phyloP scores from a whole-genome alignment of 2,329 filamentous ascomycete genomes.

The Helotiales sp. region DNA sequence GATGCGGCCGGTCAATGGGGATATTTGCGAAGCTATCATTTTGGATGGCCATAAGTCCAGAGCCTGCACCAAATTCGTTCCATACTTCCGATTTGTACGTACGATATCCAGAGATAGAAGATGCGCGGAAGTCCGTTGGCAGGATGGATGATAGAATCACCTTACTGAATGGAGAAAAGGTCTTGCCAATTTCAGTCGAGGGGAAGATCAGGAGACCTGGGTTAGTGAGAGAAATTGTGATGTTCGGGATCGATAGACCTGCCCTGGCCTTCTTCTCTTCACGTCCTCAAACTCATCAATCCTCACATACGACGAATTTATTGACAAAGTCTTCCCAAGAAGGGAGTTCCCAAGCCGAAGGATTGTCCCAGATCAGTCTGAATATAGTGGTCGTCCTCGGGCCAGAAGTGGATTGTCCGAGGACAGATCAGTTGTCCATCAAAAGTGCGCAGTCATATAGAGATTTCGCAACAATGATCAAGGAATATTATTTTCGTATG shows the following conservation, averaged over 20 bases:
- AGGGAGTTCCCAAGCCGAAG: constrained; percentile 50
- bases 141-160: constrained; percentile 47
- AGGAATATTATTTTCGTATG: constrained; percentile 38
- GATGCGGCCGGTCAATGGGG: constrained; percentile 31
- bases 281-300: constrained; percentile 35
- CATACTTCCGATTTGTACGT: constrained; percentile 46
- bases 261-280: constrained; percentile 56
- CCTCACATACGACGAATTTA: constrained; percentile 46
- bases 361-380: constrained; percentile 52
- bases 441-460: constrained; percentile 50
- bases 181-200: constrained; percentile 49
- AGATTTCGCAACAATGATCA: constrained; percentile 45
- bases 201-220: constrained; percentile 52
- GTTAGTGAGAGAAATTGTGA: constrained; percentile 54
- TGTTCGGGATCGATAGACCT: constrained; percentile 55
- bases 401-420: constrained; percentile 42
- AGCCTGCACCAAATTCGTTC: constrained; percentile 41
- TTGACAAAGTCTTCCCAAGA: constrained; percentile 50
- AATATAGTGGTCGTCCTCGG: constrained; percentile 55
- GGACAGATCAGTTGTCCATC: constrained; percentile 55
- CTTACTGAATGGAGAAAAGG: constrained; percentile 49
- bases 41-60: constrained; percentile 39
- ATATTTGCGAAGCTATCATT: constrained; percentile 33
- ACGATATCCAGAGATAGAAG: constrained; percentile 41
- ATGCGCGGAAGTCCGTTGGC: constrained; percentile 47